Evolutionary conservation across 306 rosid genomes (phyloP).

Genomic region (Medicago truncatula): DNA sequence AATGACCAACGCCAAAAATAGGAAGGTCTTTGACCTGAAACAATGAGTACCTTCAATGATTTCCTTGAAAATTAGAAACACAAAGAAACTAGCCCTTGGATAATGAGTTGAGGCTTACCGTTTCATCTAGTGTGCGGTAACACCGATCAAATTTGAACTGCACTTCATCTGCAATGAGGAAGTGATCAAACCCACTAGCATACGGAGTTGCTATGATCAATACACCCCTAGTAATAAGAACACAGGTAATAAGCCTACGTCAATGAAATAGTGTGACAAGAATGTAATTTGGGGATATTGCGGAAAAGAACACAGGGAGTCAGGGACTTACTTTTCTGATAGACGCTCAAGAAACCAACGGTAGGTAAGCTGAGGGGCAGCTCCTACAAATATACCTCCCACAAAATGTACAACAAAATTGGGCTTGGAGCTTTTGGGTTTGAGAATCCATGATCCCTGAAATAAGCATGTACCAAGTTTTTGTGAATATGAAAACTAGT

Average conservation of each 20-base stretch:
- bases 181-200: slow-evolving; percentile 98
- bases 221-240: slow-evolving; percentile 64
- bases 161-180: slow-evolving; percentile 95
- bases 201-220: slow-evolving; percentile 95
- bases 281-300: slow-evolving; percentile 14
- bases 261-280: slow-evolving; percentile 8
- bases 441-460: slow-evolving; percentile 97
- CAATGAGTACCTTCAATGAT: slow-evolving; percentile 43
- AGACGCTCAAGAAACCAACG: slow-evolving; percentile 93
- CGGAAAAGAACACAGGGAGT: slow-evolving; percentile 31
- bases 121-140: slow-evolving; percentile 64
- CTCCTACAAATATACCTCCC: slow-evolving; percentile 98
- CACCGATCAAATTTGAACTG: slow-evolving; percentile 97
- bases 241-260: not conserved
- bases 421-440: slow-evolving; percentile 72
- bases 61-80: slow-evolving; percentile 25
- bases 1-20: slow-evolving; percentile 90
- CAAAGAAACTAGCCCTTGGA: slow-evolving; percentile 32
- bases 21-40: slow-evolving; percentile 90
- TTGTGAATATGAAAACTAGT: too few species aligned
- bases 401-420: slow-evolving; percentile 84
- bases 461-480: slow-evolving; percentile 37
- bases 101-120: slow-evolving; percentile 54
- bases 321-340: slow-evolving; percentile 71
- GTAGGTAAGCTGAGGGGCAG: slow-evolving; percentile 98